Percentiles rank a stretch among this genome's conserved stretches.
These are phyloP conservation scores for Pyrenophora seminiperda DNA, from an alignment of 2,329 filamentous ascomycete genomes.

Conservation along the genomic window DNA sequence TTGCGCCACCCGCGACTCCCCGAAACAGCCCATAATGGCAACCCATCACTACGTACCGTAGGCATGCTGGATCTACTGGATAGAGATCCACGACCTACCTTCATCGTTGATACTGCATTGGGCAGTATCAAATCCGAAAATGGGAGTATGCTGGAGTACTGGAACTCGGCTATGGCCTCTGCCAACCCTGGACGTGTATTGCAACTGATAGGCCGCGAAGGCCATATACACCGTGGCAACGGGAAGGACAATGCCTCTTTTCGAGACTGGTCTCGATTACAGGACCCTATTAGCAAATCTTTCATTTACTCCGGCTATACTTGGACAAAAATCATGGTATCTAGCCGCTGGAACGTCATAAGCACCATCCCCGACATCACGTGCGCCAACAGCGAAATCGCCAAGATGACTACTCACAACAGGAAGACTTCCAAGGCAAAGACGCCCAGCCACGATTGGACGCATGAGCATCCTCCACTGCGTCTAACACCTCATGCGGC, in stretches of 20 bases:
- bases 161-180: constrained; percentile 28
- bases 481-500: constrained; percentile 14
- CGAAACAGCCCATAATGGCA: constrained; percentile 6
- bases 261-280: constrained; percentile 21
- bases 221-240: background rate
- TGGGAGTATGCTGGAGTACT: constrained; percentile 17
- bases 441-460: constrained; percentile 22
- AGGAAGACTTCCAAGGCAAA: constrained; percentile 9
- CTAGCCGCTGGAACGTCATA: constrained; percentile 30
- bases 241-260: constrained; percentile 12
- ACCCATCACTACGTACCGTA: constrained; percentile 14
- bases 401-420: background rate
- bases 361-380: constrained; percentile 10
- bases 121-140: background rate
- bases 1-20: constrained; percentile 5
- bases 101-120: constrained; percentile 19
- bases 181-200: constrained; percentile 16
- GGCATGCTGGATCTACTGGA: constrained; percentile 31
- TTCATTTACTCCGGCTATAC: constrained; percentile 11
- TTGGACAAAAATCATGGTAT: constrained; percentile 24
- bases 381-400: background rate
- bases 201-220: constrained; percentile 10
- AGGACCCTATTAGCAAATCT: background rate
- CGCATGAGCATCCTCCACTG: constrained; percentile 19
- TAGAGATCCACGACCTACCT: constrained; percentile 27